Evolutionary conservation across 495 filamentous ascomycete genomes (phyloP), one percentile per base, ranked within the genome.

Genomic region (Penicillium salamii): DNA sequence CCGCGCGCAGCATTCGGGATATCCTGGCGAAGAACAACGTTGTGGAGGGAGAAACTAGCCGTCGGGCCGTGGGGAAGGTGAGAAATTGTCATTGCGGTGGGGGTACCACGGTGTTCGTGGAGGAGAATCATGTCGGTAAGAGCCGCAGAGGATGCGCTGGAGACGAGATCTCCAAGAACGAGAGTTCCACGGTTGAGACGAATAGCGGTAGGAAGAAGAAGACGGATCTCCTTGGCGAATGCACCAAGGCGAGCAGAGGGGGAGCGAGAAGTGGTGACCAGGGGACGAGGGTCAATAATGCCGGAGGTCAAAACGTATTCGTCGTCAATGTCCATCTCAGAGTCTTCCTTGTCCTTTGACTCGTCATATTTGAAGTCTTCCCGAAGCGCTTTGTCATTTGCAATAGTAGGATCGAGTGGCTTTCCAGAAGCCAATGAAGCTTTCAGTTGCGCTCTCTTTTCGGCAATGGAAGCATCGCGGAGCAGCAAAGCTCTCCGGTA

Each of bases 21-120:
- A 71, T 97, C 95, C 47, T 90, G 87, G 26, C 93, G 87, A 7
- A 97, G 78, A 15, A 97, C 86, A 8, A 97, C 92, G 55, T 99
- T 97, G 68, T 97, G 91, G 9, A 99, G 75, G 2, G 87, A 91
- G 59, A 95, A 96, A 35, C 88, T 88, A 28, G 89, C 84, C 0
- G 95, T 97, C 1, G 93, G 93, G 0, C 93, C 95, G 55, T 96
- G 91, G 9, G 93, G 93, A 40, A 97, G 84, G 67, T 98, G 89
- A 4, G 86, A 89, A 37, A 97, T 75, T 12, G 91, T 97, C 42
- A 97, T 72, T 5, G 90, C 91, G 9, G 91, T 97, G 2, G 93
- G 92, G 3, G 86, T 90, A 59, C 93, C 91, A 57, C 93, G 84
- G 70, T 98, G 92, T 65, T 97, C 92, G 66, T 96, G 91, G 5